Conservation (phyloP, 2,329 filamentous ascomycete species). For the Xylaria sp. region DNA sequence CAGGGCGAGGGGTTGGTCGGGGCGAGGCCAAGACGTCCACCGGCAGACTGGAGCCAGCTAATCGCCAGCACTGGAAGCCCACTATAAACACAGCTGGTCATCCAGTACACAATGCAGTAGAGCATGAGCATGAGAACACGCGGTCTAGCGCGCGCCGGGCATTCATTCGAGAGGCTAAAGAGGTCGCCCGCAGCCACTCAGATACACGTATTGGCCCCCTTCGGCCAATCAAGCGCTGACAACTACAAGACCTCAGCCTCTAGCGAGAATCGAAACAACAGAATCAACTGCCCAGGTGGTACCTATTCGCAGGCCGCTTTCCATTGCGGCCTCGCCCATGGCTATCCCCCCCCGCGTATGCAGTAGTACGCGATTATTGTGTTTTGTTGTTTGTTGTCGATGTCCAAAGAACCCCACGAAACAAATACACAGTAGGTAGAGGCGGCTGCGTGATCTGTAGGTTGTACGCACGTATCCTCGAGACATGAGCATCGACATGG, state of each 20-base stretch:
- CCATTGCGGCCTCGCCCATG: constrained; percentile 10
- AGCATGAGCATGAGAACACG: constrained; percentile 13
- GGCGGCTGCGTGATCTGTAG: no score
- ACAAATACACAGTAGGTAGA: background rate
- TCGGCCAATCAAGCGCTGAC: constrained; percentile 9
- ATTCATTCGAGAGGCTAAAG: constrained; percentile 11
- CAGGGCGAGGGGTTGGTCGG: constrained; percentile 34
- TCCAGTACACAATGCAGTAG: no score
- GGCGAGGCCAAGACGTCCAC: constrained; percentile 23
- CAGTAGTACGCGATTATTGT: background rate
- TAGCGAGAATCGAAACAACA: constrained; percentile 18
- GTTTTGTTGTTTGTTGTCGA: background rate
- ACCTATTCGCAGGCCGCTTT: constrained; percentile 9
- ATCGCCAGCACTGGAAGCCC: constrained; percentile 7
- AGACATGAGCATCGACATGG: constrained; percentile 14
- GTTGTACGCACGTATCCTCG: constrained; percentile 15
- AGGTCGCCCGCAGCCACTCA: constrained; percentile 7
- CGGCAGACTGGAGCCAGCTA: constrained; percentile 16
- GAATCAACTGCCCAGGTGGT: constrained; percentile 16
- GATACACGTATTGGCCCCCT: constrained; percentile 4
- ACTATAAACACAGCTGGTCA: constrained; percentile 11
- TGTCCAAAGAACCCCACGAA: background rate
- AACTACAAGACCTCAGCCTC: background rate
- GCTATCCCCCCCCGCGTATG: constrained; percentile 2
- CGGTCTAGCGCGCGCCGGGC: constrained; percentile 21